phyloP scores from a whole-genome alignment of 2,329 filamentous ascomycete genomes.

The Cladosporium sp. region DNA sequence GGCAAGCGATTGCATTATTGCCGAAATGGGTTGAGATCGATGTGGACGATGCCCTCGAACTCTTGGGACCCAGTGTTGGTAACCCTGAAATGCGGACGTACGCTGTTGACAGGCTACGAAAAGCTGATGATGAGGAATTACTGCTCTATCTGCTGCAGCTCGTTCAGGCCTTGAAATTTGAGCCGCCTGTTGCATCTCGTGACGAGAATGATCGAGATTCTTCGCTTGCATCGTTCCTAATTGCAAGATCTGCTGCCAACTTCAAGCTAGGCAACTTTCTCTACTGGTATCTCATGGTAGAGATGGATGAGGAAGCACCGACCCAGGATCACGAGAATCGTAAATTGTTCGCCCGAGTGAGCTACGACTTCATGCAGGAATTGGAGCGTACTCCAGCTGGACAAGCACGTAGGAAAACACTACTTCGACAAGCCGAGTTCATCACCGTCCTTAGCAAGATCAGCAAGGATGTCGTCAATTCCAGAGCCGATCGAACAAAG shows the following conservation, averaged over 20 bases:
- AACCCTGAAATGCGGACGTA: conserved; percentile 85
- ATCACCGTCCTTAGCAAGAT: conserved; percentile 83
- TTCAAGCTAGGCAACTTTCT: conserved; percentile 91
- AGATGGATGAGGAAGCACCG: conserved; percentile 63
- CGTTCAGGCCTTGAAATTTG: conserved; percentile 93
- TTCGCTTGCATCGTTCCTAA: conserved; percentile 82
- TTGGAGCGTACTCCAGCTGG: conserved; percentile 69
- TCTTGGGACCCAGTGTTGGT: conserved; percentile 87
- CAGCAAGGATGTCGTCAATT: conserved; percentile 79
- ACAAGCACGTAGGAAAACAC: conserved; percentile 64
- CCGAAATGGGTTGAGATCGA: conserved; percentile 96
- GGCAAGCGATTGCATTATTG: conserved; percentile 84
- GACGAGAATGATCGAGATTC: conserved; percentile 59
- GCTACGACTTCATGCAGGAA: conserved; percentile 93
- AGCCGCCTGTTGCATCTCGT: conserved; percentile 56
- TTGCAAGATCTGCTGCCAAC: conserved; percentile 80
- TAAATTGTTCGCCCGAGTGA: conserved; percentile 85
- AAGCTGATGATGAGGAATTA: conserved; percentile 88
- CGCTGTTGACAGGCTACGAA: conserved; percentile 84
- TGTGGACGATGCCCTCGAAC: conserved; percentile 89
- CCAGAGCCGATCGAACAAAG: conserved; percentile 68
- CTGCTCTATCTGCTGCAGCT: conserved; percentile 88
- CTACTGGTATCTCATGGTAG: conserved; percentile 98
- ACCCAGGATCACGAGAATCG: conserved; percentile 69
- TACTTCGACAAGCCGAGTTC: conserved; percentile 84